Percentiles rank a stretch among this genome's conserved stretches.
These are phyloP conservation scores for Emericellopsis cladophorae DNA, from an alignment of 2,329 filamentous ascomycete species.

Conservation along the genomic window DNA sequence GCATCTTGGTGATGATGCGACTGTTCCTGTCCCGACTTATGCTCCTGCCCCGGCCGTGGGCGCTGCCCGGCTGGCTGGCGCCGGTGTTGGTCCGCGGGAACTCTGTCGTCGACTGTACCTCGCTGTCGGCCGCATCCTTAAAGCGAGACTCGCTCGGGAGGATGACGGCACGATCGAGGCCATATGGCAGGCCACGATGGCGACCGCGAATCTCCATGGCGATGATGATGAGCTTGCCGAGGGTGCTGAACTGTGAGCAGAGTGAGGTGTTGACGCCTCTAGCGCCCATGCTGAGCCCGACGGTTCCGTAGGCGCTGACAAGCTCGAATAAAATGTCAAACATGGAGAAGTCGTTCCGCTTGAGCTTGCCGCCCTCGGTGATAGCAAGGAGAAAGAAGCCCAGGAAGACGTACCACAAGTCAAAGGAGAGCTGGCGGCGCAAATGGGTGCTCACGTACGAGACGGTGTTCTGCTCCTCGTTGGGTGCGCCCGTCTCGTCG, in stretches of 20 bases:
- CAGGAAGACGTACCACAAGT: slow-evolving; percentile 92
- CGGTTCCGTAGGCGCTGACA: slow-evolving; percentile 85
- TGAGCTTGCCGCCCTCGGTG: slow-evolving; percentile 63
- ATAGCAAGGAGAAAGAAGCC: slow-evolving; percentile 90
- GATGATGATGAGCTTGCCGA: slow-evolving; percentile 59
- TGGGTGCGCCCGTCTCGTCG: slow-evolving; percentile 11
- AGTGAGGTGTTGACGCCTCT: slow-evolving; percentile 65
- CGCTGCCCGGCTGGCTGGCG: slow-evolving; percentile 14
- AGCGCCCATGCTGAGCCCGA: slow-evolving; percentile 82
- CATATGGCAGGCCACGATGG: slow-evolving; percentile 56
- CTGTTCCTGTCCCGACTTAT: slow-evolving; percentile 22
- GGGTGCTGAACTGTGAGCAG: slow-evolving; percentile 63
- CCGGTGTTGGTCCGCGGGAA: slow-evolving; percentile 22
- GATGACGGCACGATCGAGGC: slow-evolving; percentile 48
- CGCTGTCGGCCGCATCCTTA: slow-evolving; percentile 33
- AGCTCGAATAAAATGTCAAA: slow-evolving; percentile 72
- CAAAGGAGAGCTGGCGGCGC: slow-evolving; percentile 86
- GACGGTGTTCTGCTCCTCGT: slow-evolving; percentile 33
- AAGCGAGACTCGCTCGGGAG: slow-evolving; percentile 44
- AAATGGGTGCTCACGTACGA: slow-evolving; percentile 88
- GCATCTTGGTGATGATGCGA: slow-evolving; percentile 12
- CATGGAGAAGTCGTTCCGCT: slow-evolving; percentile 50
- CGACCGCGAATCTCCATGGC: slow-evolving; percentile 59
- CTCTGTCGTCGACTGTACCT: slow-evolving; percentile 21
- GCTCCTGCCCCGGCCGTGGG: slow-evolving; percentile 19